phyloP scores from a whole-genome alignment of 371 early-diverging fungal genomes.

The Mortierella sp. region DNA sequence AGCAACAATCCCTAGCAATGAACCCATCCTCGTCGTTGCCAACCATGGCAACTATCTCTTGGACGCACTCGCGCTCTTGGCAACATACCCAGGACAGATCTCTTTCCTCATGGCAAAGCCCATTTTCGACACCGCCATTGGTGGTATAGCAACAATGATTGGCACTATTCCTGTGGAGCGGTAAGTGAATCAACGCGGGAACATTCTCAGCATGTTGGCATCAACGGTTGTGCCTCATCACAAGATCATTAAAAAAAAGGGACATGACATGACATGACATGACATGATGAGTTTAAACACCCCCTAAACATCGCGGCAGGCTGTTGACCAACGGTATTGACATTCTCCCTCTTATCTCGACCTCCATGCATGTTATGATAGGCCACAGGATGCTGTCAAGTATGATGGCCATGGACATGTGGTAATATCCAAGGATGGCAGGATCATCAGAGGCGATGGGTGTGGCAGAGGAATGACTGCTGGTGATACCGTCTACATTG shows the following conservation, averaged over 20 bases:
- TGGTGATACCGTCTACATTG: conserved; percentile 55
- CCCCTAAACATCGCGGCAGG: no score
- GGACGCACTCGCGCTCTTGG: conserved; percentile 53
- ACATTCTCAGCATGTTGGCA: no score
- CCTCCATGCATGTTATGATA: conserved; percentile 5
- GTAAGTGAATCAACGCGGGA: conserved; percentile 5
- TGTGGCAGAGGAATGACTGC: conserved; percentile 39
- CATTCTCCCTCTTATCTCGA: not conserved
- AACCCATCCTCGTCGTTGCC: conserved; percentile 48
- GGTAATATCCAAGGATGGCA: conserved; percentile 42
- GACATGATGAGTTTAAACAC: no score
- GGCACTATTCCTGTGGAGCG: conserved; percentile 56
- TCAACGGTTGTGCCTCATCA: no score
- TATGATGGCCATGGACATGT: conserved; percentile 41
- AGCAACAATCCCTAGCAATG: conserved; percentile 26
- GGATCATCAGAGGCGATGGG: conserved; percentile 33
- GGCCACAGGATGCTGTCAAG: conserved; percentile 55
- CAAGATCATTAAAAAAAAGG: no score
- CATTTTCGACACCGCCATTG: conserved; percentile 54
- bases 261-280: no score
- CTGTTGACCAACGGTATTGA: not conserved
- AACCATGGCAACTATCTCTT: conserved; percentile 58
- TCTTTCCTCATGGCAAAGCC: conserved; percentile 57
- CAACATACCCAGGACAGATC: conserved; percentile 53
- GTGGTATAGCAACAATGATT: conserved; percentile 53